Evolutionary conservation across 2,329 filamentous ascomycete species (phyloP), one percentile per base, ranked within the genome.

Genomic region (Sclerotinia glacialis): DNA sequence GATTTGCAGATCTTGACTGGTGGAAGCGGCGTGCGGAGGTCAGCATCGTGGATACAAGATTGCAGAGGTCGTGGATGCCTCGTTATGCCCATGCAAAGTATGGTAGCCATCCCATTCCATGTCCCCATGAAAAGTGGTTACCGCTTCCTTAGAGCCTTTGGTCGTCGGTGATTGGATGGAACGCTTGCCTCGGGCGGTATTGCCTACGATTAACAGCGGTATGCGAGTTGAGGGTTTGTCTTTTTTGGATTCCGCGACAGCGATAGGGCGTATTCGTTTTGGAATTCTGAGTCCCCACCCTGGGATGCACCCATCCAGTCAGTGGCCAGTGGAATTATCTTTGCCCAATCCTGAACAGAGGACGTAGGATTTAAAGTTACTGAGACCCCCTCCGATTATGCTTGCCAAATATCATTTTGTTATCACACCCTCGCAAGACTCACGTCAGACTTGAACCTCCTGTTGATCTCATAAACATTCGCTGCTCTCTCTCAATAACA

Each of bases 151-250:
- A 44, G 54, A 16, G 11, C 8, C 18, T 12, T 52, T 46, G 8
- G 14, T 6, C 9, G 8, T 21, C 18, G 23, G 21, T 70, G 66
- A 74, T 74, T 74, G 72, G 72, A 28, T 59, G 40, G 59, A 63
- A 61, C 55, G 67, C 55, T 70, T 56, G 60, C 68, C 68, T 34
- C 42, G 67, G 68, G 64, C 23, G 58, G 69, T 67, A 68, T 64
- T 44, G 49, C 46, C 62, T 23, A 55, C 59, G 31, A 23, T 68
- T 42, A 65, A 68, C 58, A 68, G 69, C 71, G 71, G 72, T 71
- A 69, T 68, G 65, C 34, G 54, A 52, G 40, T 34, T 56, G 28
- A 58, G 64, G 69, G 28, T 46, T n/a, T 62, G n/a, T 14, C 21
- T 53, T 31, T 53, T 53, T n/a, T 56, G 58, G 58, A 65, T 69